Evolutionary conservation across 306 rosid genomes (phyloP).

Genomic region (Trifolium repens): DNA sequence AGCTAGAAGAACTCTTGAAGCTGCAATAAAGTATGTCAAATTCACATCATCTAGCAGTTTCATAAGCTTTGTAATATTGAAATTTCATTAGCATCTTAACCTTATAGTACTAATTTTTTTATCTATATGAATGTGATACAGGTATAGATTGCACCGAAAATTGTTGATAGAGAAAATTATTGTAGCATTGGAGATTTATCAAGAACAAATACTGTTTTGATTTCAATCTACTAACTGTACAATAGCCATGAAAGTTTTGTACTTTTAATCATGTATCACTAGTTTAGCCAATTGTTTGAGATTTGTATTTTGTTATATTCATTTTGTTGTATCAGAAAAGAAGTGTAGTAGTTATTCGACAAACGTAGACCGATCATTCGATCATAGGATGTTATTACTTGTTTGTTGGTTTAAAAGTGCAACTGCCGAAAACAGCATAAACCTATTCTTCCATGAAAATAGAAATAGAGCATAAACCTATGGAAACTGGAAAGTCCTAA

Average conservation of each 20-base stretch:
- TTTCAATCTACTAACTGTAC: conserved; percentile 24
- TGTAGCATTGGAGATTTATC: conserved; percentile 78
- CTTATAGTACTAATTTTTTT: conserved; percentile 9
- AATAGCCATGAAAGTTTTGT: conserved; percentile 46
- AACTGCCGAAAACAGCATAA: not conserved
- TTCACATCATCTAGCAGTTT: conserved; percentile 34
- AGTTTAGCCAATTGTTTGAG: not conserved
- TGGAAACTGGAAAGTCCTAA: not conserved
- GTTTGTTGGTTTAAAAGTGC: not conserved
- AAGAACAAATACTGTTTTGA: conserved; percentile 71
- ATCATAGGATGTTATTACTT: not conserved
- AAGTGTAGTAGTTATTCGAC: conserved; percentile 7
- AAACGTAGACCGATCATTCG: not conserved
- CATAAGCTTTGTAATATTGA: conserved; percentile 18
- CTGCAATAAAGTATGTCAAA: conserved; percentile 68
- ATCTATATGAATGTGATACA: conserved; percentile 50
- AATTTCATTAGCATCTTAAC: conserved; percentile 20
- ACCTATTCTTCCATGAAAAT: not conserved
- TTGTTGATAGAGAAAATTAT: conserved; percentile 72
- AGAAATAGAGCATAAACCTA: too few species aligned
- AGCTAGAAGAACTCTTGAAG: conserved; percentile 64
- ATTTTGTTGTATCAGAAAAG: conserved; percentile 1
- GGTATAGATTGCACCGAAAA: conserved; percentile 85
- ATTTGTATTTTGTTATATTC: not conserved
- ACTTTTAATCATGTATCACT: conserved; percentile 12